Evolutionary conservation across 192 early-diverging fungal species (phyloP).

Genomic region (Entomortierella beljakovae): DNA sequence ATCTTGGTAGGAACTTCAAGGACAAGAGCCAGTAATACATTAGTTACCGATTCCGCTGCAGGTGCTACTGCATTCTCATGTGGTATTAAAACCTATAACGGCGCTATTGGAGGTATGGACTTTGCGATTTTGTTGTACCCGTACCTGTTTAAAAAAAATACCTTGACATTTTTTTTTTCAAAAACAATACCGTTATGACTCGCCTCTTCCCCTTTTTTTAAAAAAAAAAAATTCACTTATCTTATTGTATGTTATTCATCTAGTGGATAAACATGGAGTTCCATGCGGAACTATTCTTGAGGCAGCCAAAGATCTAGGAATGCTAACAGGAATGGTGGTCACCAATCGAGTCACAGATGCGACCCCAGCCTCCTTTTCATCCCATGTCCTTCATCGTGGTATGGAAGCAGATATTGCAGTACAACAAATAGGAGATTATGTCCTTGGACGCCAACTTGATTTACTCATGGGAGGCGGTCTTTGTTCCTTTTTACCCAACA

Average conservation of each 20-base stretch:
- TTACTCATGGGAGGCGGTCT: slow-evolving; percentile 91
- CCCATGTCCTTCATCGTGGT: slow-evolving; percentile 84
- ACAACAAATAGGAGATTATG: slow-evolving; percentile 92
- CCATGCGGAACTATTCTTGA: slow-evolving; percentile 97
- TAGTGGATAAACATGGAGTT: slow-evolving; percentile 65
- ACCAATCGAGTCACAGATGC: slow-evolving; percentile 97
- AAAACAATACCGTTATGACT: too few relatives aligned
- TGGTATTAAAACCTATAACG: slow-evolving; percentile 92
- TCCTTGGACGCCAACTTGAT: slow-evolving; percentile 83
- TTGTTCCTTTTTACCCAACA: slow-evolving; percentile 88
- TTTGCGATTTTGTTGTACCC: too few relatives aligned
- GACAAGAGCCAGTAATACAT: slow-evolving; percentile 81
- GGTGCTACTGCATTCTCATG: slow-evolving; percentile 98
- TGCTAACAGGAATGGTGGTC: slow-evolving; percentile 90
- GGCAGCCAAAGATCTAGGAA: slow-evolving; percentile 86
- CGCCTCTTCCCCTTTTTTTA: not conserved
- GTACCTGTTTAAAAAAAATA: too few relatives aligned
- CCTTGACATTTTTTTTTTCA: too few relatives aligned
- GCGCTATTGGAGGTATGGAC: slow-evolving; percentile 91
- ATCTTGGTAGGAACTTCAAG: slow-evolving; percentile 92
- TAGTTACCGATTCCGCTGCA: slow-evolving; percentile 96
- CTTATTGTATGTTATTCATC: not conserved
- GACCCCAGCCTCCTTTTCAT: slow-evolving; percentile 81
- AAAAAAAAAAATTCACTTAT: not conserved
- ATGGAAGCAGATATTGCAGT: slow-evolving; percentile 89